Evolutionary conservation across 495 filamentous ascomycete genomes (phyloP).

Genomic region (Lophiotrema nucula): DNA sequence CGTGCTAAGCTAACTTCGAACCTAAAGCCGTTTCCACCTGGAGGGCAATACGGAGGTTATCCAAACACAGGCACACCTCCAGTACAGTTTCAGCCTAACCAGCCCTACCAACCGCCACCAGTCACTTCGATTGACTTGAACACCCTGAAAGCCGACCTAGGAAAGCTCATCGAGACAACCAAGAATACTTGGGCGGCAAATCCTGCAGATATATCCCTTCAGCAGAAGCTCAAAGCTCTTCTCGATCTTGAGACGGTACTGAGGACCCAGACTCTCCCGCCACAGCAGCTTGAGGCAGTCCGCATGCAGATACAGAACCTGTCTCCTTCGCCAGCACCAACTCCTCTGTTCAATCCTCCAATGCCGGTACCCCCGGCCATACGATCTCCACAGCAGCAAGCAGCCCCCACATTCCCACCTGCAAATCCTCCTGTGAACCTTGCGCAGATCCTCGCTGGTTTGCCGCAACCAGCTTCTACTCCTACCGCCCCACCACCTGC

Average conservation of each 20-base stretch:
- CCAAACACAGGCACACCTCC: too few relatives aligned
- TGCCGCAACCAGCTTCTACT: background rate
- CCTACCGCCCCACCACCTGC: conserved; percentile 46
- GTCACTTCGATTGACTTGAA: conserved; percentile 54
- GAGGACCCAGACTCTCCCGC: conserved; percentile 72
- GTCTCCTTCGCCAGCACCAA: conserved; percentile 37
- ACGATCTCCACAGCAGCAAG: conserved; percentile 24
- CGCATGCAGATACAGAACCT: conserved; percentile 46
- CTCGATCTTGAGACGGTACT: conserved; percentile 81
- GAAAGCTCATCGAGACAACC: conserved; percentile 66
- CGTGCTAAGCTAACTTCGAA: too few relatives aligned
- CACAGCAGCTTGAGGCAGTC: conserved; percentile 79
- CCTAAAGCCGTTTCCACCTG: too few relatives aligned
- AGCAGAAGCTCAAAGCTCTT: conserved; percentile 78
- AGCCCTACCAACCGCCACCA: conserved; percentile 9
- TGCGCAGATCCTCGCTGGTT: conserved; percentile 22
- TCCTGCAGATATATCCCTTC: conserved; percentile 68
- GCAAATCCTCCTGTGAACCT: conserved; percentile 17
- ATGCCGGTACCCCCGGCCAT: conserved; percentile 2
- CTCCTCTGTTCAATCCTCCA: background rate
- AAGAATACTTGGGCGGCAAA: conserved; percentile 70
- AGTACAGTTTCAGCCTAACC: too few relatives aligned
- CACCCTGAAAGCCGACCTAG: conserved; percentile 77
- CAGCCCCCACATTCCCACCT: conserved; percentile 36
- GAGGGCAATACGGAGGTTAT: too few relatives aligned